Conservation (phyloP, 1,284 basidiomycete genomes). For the Trichosporon ovoides region DNA sequence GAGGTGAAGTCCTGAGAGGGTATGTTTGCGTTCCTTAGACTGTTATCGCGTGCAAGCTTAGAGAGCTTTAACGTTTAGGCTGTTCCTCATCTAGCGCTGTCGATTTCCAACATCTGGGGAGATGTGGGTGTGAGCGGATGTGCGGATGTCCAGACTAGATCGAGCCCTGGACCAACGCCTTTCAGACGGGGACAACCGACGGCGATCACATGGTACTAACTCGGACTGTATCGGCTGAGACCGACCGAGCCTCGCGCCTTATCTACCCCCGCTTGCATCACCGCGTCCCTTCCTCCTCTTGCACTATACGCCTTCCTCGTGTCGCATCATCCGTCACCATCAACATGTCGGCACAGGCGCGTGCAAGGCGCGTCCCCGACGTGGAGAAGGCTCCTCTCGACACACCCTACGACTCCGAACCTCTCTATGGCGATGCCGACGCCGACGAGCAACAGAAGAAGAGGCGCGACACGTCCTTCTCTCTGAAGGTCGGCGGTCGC, state of each 20-base stretch:
- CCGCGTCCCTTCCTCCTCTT: background rate
- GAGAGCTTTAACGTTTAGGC: too few relatives aligned
- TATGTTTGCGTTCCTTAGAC: too few relatives aligned
- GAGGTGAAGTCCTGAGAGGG: too few relatives aligned
- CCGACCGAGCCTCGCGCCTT: background rate
- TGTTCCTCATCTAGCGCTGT: too few relatives aligned
- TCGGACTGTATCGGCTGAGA: too few relatives aligned
- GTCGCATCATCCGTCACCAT: background rate
- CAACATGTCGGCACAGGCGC: background rate
- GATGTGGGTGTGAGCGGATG: too few relatives aligned
- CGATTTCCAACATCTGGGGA: too few relatives aligned
- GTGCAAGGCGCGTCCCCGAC: background rate
- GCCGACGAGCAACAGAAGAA: background rate
- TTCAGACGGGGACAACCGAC: background rate
- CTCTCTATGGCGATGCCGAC: background rate
- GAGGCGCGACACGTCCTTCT: background rate
- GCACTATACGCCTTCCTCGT: too few relatives aligned
- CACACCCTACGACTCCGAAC: background rate
- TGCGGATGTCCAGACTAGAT: too few relatives aligned
- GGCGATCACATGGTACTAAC: background rate
- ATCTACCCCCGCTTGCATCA: background rate
- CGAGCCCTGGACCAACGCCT: too few relatives aligned
- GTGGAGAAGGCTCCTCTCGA: conserved; percentile 12
- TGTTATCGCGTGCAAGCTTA: too few relatives aligned
- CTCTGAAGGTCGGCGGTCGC: background rate